Conservation (phyloP, 2,329 filamentous ascomycete species). For the Cladosporium sp. region DNA sequence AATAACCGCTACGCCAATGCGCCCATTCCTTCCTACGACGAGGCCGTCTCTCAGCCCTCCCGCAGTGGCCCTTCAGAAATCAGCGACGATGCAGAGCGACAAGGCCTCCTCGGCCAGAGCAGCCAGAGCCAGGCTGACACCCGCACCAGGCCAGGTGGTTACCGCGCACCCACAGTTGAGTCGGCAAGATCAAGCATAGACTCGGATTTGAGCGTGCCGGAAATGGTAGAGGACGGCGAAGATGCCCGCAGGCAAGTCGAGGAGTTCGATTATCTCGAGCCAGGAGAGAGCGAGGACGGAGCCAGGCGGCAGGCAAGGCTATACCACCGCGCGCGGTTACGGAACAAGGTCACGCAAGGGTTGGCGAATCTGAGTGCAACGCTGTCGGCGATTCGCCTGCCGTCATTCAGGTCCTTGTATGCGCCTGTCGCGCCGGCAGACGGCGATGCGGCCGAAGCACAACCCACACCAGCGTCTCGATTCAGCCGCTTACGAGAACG, state of each 20-base stretch:
- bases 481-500: constrained; percentile 6
- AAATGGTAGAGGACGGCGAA: constrained; percentile 53
- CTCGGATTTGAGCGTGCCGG: constrained; percentile 51
- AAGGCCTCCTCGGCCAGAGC: constrained; percentile 65
- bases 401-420: constrained; percentile 49
- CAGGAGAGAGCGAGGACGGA: constrained; percentile 29
- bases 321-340: constrained; percentile 43
- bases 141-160: constrained; percentile 51
- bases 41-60: constrained; percentile 65
- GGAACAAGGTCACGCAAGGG: constrained; percentile 56
- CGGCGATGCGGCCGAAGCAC: constrained; percentile 13
- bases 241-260: constrained; percentile 73
- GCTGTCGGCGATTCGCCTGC: constrained; percentile 57
- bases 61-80: constrained; percentile 57
- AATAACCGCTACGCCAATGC: constrained; percentile 37
- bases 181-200: constrained; percentile 65
- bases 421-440: constrained; percentile 27
- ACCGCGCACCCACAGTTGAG: constrained; percentile 80
- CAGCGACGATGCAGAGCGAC: constrained; percentile 69
- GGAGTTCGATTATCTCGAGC: constrained; percentile 82
- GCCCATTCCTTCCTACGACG: constrained; percentile 81
- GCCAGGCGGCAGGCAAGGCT: constrained; percentile 27
- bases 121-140: constrained; percentile 23
- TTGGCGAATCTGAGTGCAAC: constrained; percentile 57
- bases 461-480: constrained; percentile 2